Percentiles rank a stretch among this genome's conserved stretches.
These are phyloP conservation scores for Hygrocybe punicea DNA, from an alignment of 768 basidiomycete species.

Conservation along the genomic window DNA sequence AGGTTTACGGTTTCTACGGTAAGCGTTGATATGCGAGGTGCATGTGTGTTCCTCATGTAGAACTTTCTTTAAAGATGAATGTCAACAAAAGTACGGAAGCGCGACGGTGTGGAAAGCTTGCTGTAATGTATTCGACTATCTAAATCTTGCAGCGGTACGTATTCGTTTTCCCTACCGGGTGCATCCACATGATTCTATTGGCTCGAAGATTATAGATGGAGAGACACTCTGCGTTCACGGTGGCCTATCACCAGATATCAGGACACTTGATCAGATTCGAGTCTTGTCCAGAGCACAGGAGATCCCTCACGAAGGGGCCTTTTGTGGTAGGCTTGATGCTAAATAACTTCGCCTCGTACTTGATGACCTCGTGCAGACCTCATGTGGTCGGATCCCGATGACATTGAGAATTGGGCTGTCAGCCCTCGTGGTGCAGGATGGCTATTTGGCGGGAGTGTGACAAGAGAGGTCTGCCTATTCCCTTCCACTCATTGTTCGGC, in stretches of 20 bases:
- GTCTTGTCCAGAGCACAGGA: slow-evolving; percentile 94
- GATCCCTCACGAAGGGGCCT: slow-evolving; percentile 98
- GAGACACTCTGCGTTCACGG: slow-evolving; percentile 92
- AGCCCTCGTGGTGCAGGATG: slow-evolving; percentile 96
- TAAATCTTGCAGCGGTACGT: slow-evolving; percentile 89
- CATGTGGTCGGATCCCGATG: slow-evolving; percentile 98
- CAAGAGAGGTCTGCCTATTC: slow-evolving; percentile 59
- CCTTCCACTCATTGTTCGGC: neutral
- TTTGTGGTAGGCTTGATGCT: slow-evolving; percentile 64
- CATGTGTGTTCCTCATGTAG: neutral
- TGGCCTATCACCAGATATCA: slow-evolving; percentile 92
- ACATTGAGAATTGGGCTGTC: slow-evolving; percentile 94
- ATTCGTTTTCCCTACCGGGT: neutral
- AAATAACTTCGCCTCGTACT: neutral
- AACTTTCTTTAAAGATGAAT: slow-evolving; percentile 63
- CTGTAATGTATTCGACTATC: slow-evolving; percentile 92
- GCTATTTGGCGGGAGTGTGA: slow-evolving; percentile 86
- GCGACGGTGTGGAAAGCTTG: slow-evolving; percentile 96
- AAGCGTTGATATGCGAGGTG: slow-evolving; percentile 20
- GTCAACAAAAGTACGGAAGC: slow-evolving; percentile 96
- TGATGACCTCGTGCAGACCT: slow-evolving; percentile 33
- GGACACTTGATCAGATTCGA: slow-evolving; percentile 91
- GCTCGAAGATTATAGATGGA: slow-evolving; percentile 85
- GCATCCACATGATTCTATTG: neutral
- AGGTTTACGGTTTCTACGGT: slow-evolving; percentile 99